Evolutionary conservation across 2,329 filamentous ascomycete genomes (phyloP).

Genomic region (Aplosporella prunicola): DNA sequence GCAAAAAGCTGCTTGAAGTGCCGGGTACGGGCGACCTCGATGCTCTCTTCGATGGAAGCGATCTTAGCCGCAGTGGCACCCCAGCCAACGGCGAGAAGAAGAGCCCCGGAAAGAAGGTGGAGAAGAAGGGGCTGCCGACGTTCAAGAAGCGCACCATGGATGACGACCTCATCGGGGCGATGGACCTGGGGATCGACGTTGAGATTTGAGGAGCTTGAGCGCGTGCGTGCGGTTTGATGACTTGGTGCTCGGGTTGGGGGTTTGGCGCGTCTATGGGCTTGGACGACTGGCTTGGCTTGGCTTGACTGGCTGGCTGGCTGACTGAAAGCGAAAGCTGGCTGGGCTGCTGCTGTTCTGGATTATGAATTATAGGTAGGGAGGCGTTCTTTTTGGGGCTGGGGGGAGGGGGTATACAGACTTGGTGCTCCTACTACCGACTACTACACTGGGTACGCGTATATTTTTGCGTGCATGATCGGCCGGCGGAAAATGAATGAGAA

Average conservation of each 20-base stretch:
- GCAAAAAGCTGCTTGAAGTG: slow-evolving; percentile 44
- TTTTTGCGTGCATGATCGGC: no score
- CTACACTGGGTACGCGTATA: no score
- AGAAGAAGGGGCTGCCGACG: slow-evolving; percentile 49
- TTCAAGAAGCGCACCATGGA: slow-evolving; percentile 72
- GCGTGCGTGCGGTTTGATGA: not conserved
- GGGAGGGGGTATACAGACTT: no score
- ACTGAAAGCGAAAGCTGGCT: no score
- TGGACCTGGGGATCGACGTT: slow-evolving; percentile 88
- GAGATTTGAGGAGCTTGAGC: slow-evolving; percentile 52
- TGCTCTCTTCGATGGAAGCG: slow-evolving; percentile 39
- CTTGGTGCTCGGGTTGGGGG: not conserved
- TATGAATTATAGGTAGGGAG: no score
- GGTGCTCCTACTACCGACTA: no score
- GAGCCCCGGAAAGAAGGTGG: slow-evolving; percentile 43
- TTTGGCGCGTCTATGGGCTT: slow-evolving; percentile 2
- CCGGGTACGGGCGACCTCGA: slow-evolving; percentile 23
- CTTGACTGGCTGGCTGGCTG: no score
- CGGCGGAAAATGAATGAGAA: no score
- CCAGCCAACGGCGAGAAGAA: slow-evolving; percentile 37
- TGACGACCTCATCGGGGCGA: slow-evolving; percentile 80
- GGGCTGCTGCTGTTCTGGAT: no score
- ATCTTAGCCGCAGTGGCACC: slow-evolving; percentile 39
- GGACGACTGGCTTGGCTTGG: no score
- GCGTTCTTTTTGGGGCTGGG: no score